Base-by-base conservation (phyloP, 2,329 filamentous ascomycete species). In the Aulographum hederae region DNA sequence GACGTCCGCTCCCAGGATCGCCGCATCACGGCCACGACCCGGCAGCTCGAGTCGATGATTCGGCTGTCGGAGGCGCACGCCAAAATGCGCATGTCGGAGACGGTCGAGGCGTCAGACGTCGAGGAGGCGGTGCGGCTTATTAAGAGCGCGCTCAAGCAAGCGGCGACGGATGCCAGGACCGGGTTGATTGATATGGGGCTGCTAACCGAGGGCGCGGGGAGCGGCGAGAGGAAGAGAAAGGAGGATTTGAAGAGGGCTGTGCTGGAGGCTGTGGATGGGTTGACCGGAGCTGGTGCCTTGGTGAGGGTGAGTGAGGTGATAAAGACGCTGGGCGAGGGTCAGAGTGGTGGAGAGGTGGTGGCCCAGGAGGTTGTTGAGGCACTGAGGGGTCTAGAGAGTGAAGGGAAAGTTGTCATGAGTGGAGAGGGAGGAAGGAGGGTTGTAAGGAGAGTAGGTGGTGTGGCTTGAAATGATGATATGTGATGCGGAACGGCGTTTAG, bases 41-140 rank as follows among this genome's bases (percentile, higher is more conserved):
- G 89, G 49, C 89, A 98, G 56, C 67, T 98, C 4, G 91, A 98
- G 58, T 89, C 78, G 28, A 98, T 98, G 91, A 95, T 98, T 49
- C 86, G 89, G 38, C 76, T 98, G 3, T 62, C 85, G 2, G 89
- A 98, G 60, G 89, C 85, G 1, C 91, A 98, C 54, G 91, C 89
- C 31, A 94, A 94, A 56, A 98, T 98, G 91, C 78, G 89, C 3
- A 69, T 98, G 4, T 71, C 78, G 0, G 52, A 63, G 3, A 69
- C 64, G 11, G 89, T 98, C 26, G 84, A 79, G 0, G 70, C 67
- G 18, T 67, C 69, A 30, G 91, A 98, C 46, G 91, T 98, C 4
- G 60, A 72, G 31, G 89, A 98, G 58, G 85, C 89, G 1, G 81
- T 92, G 29, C 77, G 89, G 8, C 65, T 98, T 26, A 98, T 98